These are phyloP conservation scores for Mycena floridula DNA, from an alignment of 768 basidiomycete species.

Conservation along the genomic window DNA sequence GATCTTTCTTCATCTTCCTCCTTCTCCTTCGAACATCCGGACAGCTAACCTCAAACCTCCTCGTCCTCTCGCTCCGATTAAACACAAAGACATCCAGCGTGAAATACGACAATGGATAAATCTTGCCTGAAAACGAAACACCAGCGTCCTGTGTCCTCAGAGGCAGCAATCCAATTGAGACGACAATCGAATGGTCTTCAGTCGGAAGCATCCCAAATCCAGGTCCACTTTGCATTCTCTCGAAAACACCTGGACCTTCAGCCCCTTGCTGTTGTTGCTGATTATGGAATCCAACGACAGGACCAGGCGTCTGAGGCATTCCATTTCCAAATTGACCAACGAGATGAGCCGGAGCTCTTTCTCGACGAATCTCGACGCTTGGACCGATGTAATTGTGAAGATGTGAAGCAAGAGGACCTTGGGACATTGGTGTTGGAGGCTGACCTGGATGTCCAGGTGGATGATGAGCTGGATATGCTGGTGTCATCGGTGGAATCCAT, in stretches of 20 bases:
- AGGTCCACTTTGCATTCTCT: too few species aligned
- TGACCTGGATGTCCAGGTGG: constrained; percentile 24
- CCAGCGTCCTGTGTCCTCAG: constrained; percentile 41
- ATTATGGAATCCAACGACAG: constrained; percentile 27
- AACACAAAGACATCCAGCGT: constrained; percentile 85
- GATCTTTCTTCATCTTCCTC: constrained; percentile 24
- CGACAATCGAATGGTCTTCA: constrained; percentile 3
- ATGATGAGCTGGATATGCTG: constrained; percentile 57
- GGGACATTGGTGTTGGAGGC: constrained; percentile 48
- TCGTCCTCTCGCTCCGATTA: constrained; percentile 70
- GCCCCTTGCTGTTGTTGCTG: constrained; percentile 26
- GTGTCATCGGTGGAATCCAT: constrained; percentile 45
- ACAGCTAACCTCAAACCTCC: constrained; percentile 72
- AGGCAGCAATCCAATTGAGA: constrained; percentile 45
- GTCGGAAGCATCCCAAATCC: constrained; percentile 1
- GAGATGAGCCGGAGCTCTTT: constrained; percentile 31
- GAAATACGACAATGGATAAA: constrained; percentile 72
- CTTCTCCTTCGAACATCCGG: constrained; percentile 47
- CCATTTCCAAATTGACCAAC: constrained; percentile 6
- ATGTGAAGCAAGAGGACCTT: constrained; percentile 48
- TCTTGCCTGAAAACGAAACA: constrained; percentile 27
- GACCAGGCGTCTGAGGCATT: constrained; percentile 49
- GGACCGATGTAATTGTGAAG: constrained; percentile 44
- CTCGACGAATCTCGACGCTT: constrained; percentile 63
- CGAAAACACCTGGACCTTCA: constrained; percentile 14